Evolutionary conservation across 352 stramenopile genomes (phyloP), one percentile per base, ranked within the genome.

Genomic region (Pythium vanterpoolii): DNA sequence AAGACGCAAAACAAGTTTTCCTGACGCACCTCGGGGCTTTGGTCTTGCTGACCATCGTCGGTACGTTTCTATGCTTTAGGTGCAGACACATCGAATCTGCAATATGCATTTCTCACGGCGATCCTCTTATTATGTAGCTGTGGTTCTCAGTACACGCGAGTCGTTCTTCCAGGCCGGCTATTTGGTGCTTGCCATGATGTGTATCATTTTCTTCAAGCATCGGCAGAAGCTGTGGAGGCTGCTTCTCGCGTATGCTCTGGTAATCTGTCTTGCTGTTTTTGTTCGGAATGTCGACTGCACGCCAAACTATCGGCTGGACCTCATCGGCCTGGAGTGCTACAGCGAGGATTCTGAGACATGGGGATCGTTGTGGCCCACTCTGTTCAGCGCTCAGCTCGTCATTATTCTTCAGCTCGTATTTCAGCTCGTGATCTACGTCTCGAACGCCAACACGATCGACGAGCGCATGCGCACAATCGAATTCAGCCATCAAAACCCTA

Each of bases 121-220:
- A 50, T 49, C 42, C 5, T 48, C 56, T 24, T 65, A 50, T 42
- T 31, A 13, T 69, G 10, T 63, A 93, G 83, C 79, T 33, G 86
- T 95, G 28, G 83, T 82, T 1, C 60, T 95, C 24, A 95, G 86
- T 54, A 93, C 86, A 5, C 66, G 76, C 5, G 83, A 92, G 4
- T 93, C 82, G 2, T 84, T 95, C 42, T 74, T 95, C 40, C 86
- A 95, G 64, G 87, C 89, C 28, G 86, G 86, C 14, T 95, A 92
- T 26, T 60, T 95, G 19, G 71, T 90, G n/a, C 62, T 95, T 9
- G 83, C 86, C 24, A 83, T 87, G 33, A 40, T 90, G 14, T 63
- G 91, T 2, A 92, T 93, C 63, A 56, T 95, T 10, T 93, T 93
- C 72, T 90, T 92, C 45, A 77, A 92, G 39, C 76, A 90, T 46